Base-by-base conservation (phyloP, 139 green algal genomes). In the Chlamydomonas urium region DNA sequence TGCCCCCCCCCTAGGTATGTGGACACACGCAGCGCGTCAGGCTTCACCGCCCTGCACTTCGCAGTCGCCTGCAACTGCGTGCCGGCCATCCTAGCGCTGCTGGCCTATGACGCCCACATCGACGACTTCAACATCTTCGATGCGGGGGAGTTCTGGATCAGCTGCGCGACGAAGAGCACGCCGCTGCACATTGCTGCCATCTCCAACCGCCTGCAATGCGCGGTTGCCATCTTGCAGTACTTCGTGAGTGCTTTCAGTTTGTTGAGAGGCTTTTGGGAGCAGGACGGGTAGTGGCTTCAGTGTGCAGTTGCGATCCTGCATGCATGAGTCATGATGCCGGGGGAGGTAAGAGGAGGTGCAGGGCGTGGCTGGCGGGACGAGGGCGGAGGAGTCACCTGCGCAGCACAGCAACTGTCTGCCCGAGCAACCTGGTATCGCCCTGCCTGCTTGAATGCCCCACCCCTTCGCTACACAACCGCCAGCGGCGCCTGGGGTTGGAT, bases 11-110 rank as follows among this genome's bases (percentile, higher is more conserved):
- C 53, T 63, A 63, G 53, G 60, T 80, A 76, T 56, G 58, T 76
- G 23, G 72, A 85, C 29, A 21, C 59, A 2, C 69, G 69, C 29
- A 76, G 73, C 26, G 65, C 58, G n/a, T 74, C 59, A 29, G 75
- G 75, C 4, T 72, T 67, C 17, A 75, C 75, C 10, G 57, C 80
- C 4, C 69, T 82, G 21, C 80, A 86, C 59, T 86, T 82, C 73
- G 80, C 75, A 2, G 70, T 78, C 26, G 72, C 72, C 0, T 31
- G 35, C 24, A 58, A 71, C 60, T 47, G 50, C 28, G 66, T 75
- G 58, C 56, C 60, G 29, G 59, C 53, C 2, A 14, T 57, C n/a
- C 53, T 38, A 4, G 29, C 66, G 28, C 56, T 81, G 38, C 63
- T 81, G 48, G 33, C 62, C 10, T 72, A 69, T 28, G 70, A 73